Base-by-base conservation (phyloP, 805 yeast genomes). In the Wickerhamiella cacticola region DNA sequence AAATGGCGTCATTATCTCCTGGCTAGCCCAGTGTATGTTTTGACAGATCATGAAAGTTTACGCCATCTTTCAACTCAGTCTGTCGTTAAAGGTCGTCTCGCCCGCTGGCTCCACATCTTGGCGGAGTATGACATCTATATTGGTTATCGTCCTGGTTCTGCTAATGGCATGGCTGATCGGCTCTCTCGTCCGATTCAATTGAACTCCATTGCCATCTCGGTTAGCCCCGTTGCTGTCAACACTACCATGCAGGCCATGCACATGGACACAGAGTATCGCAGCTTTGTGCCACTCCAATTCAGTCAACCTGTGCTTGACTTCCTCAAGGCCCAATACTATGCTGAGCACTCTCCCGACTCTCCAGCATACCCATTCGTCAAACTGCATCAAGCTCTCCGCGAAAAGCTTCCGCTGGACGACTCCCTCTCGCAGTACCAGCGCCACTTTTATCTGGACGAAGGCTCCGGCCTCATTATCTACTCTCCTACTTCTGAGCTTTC, bases 31-130 rank as follows among this genome's bases (percentile, higher is more conserved):
- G 33, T 39, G 3, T 15, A 23, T 21, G 18, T 39, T 33, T n/a
- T 7, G 12, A 23, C 43, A 3, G 44, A 41, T 21, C 44, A 41
- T 35, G 12, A 25, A 15, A 22, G 31, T 6, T 15, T 41, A 9
- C n/a, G 13, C 12, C 19, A 16, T 16, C 9, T 41, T 2, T 5
- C 24, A 15, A 26, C 24, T 16, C 44, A 35, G 23, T 4, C 23
- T 16, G 39, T 23, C 18, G 16, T 9, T 10, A 19, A 18, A 3
- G 28, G 44, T 8, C 23, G 34, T 16, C 16, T 41, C 5, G 23
- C 28, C 7, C 15, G 28, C 8, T 41, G 44, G 44, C 25, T 41
- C 24, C 31, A 41, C 12, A n/a, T 41, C 9, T 29, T 41, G 13
- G 33, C 44, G 16, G 21, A 28, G 7, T 41, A 26, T 24, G 12